Conservation (phyloP, 148 eudicot genomes). For the Nepenthes mirabilis region DNA sequence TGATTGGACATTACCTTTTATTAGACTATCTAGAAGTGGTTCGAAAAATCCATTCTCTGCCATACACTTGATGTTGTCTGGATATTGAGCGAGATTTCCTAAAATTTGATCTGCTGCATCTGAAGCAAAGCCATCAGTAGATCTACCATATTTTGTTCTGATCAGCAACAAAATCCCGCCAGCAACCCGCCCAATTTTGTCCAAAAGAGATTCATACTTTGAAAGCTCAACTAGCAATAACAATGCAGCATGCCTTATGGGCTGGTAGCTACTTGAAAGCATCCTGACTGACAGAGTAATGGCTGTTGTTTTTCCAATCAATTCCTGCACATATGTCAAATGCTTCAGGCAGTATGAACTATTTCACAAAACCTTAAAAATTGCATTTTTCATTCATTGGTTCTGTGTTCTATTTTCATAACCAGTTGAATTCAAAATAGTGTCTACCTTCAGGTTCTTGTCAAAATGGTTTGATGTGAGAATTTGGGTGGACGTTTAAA, state of each 20-base stretch:
- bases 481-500: neutral
- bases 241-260: slow-evolving; percentile 50
- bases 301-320: slow-evolving; percentile 35
- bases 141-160: slow-evolving; percentile 6
- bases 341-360: neutral
- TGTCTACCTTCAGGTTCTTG: too few species aligned
- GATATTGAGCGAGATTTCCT: slow-evolving; percentile 45
- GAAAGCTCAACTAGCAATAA: slow-evolving; percentile 59
- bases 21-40: slow-evolving; percentile 52
- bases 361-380: neutral
- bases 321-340: slow-evolving; percentile 27
- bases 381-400: neutral
- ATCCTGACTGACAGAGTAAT: slow-evolving; percentile 36
- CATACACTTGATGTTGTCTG: slow-evolving; percentile 57
- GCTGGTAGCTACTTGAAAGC: slow-evolving; percentile 57
- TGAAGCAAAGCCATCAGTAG: slow-evolving; percentile 6
- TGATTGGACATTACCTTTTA: slow-evolving; percentile 36
- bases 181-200: slow-evolving; percentile 9
- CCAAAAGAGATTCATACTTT: slow-evolving; percentile 21
- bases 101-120: slow-evolving; percentile 40
- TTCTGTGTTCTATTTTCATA: neutral
- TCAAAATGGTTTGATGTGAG: too few species aligned
- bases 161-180: slow-evolving; percentile 7
- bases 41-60: slow-evolving; percentile 74
- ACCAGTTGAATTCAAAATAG: too few species aligned